Evolutionary conservation across 2,329 filamentous ascomycete species (phyloP).

Genomic region (Helicocarpus griseus): DNA sequence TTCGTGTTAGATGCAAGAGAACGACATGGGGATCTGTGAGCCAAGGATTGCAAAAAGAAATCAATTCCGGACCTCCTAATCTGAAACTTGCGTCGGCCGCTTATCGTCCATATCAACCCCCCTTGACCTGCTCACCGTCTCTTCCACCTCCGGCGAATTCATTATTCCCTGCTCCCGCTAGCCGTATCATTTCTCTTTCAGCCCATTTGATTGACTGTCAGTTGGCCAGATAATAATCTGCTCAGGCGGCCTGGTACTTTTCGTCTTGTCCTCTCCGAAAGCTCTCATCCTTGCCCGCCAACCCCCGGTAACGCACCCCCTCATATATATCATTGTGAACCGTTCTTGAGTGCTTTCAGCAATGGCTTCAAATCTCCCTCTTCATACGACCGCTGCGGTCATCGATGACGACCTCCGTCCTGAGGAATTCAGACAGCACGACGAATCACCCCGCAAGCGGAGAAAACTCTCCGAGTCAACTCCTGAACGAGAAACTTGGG

Average conservation of each 20-base stretch:
- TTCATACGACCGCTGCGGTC: not conserved
- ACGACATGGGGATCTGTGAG: not conserved
- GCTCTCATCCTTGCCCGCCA: not conserved
- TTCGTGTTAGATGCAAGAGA: not conserved
- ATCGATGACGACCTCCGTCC: not conserved
- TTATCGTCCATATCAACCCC: no score
- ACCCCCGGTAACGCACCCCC: not conserved
- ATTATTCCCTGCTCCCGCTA: not conserved
- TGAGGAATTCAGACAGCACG: not conserved
- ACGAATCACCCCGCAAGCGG: slow-evolving; percentile 12
- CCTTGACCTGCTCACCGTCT: no score
- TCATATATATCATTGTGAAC: not conserved
- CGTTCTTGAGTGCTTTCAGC: not conserved
- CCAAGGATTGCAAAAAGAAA: not conserved
- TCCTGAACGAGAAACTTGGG: not conserved
- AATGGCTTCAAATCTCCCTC: slow-evolving; percentile 4
- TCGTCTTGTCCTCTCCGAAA: not conserved
- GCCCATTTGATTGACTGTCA: not conserved
- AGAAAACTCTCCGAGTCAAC: slow-evolving; percentile 7
- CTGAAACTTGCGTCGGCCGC: no score
- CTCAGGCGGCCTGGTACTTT: not conserved
- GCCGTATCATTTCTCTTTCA: not conserved
- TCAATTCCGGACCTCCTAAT: no score
- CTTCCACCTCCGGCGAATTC: not conserved
- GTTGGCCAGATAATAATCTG: not conserved